Evolutionary conservation across 2,329 filamentous ascomycete species (phyloP).

Genomic region (Aureobasidium zeae): DNA sequence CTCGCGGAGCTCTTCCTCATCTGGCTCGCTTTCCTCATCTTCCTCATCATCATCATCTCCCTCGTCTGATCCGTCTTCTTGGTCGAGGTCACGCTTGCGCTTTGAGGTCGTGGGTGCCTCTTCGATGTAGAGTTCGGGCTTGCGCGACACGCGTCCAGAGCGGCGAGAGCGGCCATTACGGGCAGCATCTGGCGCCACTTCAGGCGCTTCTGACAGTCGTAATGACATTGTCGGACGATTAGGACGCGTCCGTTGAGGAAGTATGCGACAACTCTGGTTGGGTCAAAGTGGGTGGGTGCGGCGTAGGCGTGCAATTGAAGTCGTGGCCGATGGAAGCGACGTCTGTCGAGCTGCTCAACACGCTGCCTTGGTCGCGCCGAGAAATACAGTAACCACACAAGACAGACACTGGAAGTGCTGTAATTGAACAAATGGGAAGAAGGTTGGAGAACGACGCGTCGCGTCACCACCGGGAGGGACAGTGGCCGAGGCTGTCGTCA

Average conservation of each 20-base stretch:
- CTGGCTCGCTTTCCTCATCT: conserved; percentile 31
- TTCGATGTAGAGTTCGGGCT: conserved; percentile 16
- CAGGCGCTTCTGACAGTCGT: conserved; percentile 3
- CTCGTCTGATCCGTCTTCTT: conserved; percentile 25
- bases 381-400: too few species aligned
- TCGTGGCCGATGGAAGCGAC: too few species aligned
- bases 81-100: conserved; percentile 37
- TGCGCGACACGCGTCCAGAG: conserved; percentile 19
- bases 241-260: background rate
- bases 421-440: too few species aligned
- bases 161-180: conserved; percentile 16
- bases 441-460: too few species aligned
- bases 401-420: too few species aligned
- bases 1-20: conserved; percentile 43
- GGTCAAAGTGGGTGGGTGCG: background rate
- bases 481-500: background rate
- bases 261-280: conserved; percentile 7
- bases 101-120: conserved; percentile 27
- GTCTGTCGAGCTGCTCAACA: too few species aligned
- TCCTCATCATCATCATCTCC: conserved; percentile 28
- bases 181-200: background rate
- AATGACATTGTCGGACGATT: background rate
- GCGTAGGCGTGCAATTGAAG: too few species aligned
- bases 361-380: too few species aligned
- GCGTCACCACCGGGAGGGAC: too few species aligned